phyloP scores from a whole-genome alignment of 2,329 filamentous ascomycete species.

The Ophiostoma himal-ulmi region DNA sequence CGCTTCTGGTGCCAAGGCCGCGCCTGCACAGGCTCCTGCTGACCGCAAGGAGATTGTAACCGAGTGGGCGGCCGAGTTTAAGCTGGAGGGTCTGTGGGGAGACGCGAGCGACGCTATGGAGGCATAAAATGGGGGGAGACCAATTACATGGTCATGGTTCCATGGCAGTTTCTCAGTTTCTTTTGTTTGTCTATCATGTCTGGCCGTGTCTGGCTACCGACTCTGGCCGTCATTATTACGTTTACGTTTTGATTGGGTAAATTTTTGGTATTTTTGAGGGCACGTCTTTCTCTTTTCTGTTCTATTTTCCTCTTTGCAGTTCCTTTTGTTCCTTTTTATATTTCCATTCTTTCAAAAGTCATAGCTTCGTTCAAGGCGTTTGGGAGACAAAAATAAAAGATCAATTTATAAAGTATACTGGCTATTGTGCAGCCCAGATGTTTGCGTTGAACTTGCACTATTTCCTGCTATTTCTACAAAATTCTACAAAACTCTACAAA shows the following conservation, averaged over 20 bases:
- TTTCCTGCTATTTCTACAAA: neutral
- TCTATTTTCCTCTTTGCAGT: neutral
- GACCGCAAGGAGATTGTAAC: conserved; percentile 84
- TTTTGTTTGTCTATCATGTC: conserved; percentile 13
- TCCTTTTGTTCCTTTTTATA: conserved; percentile 13
- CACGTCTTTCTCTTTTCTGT: conserved; percentile 2
- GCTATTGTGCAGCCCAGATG: neutral
- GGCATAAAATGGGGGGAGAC: conserved; percentile 34
- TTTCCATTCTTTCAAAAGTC: neutral
- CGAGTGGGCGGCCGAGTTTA: conserved; percentile 91
- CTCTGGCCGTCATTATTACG: conserved; percentile 12
- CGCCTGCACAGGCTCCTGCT: conserved; percentile 36
- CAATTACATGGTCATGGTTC: too few species aligned
- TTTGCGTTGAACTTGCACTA: neutral
- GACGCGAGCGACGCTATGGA: conserved; percentile 52
- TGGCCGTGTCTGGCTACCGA: conserved; percentile 1
- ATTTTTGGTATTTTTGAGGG: conserved; percentile 16
- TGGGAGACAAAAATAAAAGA: conserved; percentile 18
- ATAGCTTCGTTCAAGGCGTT: conserved; percentile 19
- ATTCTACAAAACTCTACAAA: neutral
- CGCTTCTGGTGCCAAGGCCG: neutral
- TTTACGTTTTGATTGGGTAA: conserved; percentile 12
- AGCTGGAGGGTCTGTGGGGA: conserved; percentile 87
- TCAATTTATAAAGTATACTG: neutral
- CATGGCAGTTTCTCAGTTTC: neutral